phyloP scores from a whole-genome alignment of 371 early-diverging fungal species.

The Mortierella sp. region DNA sequence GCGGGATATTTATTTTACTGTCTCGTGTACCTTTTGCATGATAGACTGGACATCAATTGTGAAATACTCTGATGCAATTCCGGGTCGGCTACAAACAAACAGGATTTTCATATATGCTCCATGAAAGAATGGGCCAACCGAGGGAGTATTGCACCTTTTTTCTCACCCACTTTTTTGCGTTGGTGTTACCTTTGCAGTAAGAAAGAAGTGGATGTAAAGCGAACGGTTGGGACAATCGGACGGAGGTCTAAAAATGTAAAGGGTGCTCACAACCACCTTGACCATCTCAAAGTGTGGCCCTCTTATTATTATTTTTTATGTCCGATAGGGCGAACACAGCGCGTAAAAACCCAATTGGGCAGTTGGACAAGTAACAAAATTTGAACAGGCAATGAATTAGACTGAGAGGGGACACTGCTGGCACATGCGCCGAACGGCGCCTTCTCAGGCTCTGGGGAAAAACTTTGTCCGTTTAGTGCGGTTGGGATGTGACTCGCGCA shows the following conservation, averaged over 20 bases:
- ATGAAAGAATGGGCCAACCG: neutral
- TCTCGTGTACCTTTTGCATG: neutral
- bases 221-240: neutral
- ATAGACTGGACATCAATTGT: neutral
- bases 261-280: neutral
- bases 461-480: neutral
- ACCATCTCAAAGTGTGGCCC: too few species aligned
- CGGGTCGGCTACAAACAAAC: neutral
- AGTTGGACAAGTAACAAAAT: neutral
- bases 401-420: neutral
- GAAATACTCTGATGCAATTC: neutral
- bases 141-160: neutral
- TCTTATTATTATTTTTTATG: neutral
- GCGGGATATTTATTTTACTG: neutral
- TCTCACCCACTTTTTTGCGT: neutral
- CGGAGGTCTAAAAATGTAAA: neutral
- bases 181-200: neutral
- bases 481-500: neutral
- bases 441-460: neutral
- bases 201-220: too few species aligned
- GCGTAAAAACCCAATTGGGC: neutral
- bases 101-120: neutral
- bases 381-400: neutral
- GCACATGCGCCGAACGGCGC: neutral
- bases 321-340: neutral